These are phyloP conservation scores for Westerdykella aurantiaca DNA, from an alignment of 2,329 filamentous ascomycete genomes.

Conservation along the genomic window DNA sequence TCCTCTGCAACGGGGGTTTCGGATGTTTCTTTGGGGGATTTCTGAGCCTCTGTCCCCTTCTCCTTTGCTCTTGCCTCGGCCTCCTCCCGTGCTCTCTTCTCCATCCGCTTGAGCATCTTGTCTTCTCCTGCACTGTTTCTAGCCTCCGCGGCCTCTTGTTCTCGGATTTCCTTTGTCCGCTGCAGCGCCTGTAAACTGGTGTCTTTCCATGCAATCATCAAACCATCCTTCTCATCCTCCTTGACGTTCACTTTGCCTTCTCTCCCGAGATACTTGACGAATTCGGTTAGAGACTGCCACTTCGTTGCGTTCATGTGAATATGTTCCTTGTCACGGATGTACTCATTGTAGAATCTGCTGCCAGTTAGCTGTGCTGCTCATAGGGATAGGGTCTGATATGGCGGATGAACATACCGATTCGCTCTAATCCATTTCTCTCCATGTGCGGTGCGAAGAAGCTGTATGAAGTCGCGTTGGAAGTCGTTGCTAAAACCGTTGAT, in stretches of 20 bases:
- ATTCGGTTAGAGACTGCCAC: constrained; percentile 83
- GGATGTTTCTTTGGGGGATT: constrained; percentile 36
- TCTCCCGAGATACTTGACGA: constrained; percentile 76
- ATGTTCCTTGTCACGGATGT: constrained; percentile 67
- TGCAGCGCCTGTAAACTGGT: constrained; percentile 79
- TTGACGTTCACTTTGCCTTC: constrained; percentile 79
- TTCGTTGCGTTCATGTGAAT: constrained; percentile 91
- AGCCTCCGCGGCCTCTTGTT: constrained; percentile 80
- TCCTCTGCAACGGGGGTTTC: constrained; percentile 27
- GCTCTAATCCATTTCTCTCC: constrained; percentile 84
- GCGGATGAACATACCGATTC: constrained; percentile 51
- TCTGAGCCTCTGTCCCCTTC: constrained; percentile 42
- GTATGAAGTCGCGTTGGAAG: constrained; percentile 74
- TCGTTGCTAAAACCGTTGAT: constrained; percentile 78
- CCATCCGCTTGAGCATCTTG: constrained; percentile 74
- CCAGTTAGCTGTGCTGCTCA: no score
- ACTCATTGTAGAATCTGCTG: constrained; percentile 75
- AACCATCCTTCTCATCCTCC: constrained; percentile 80
- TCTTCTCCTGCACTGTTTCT: constrained; percentile 89
- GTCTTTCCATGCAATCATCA: constrained; percentile 87
- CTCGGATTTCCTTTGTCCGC: constrained; percentile 71
- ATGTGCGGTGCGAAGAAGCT: constrained; percentile 73
- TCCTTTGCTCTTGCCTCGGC: constrained; percentile 36
- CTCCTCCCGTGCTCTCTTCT: constrained; percentile 64
- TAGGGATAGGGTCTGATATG: no score